Percentiles rank a stretch among this genome's conserved stretches.
phyloP scores from a whole-genome alignment of 1,284 basidiomycete species.

The Retiboletus flavoniger region DNA sequence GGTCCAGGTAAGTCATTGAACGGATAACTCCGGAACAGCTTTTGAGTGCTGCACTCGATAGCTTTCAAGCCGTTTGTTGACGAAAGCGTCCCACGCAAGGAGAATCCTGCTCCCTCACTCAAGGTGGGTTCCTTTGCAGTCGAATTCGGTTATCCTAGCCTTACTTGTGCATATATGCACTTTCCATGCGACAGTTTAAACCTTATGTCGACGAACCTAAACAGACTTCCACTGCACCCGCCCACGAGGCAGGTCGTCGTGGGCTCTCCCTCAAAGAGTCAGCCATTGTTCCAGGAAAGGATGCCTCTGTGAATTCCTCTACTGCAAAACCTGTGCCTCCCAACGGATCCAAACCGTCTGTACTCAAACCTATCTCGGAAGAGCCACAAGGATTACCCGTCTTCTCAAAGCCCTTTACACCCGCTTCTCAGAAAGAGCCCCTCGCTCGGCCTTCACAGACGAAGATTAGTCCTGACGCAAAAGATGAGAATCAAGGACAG shows the following conservation, averaged over 20 bases:
- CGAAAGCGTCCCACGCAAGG: constrained; percentile 50
- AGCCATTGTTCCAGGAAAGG: constrained; percentile 27
- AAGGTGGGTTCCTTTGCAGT: constrained; percentile 40
- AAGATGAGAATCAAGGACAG: constrained; percentile 19
- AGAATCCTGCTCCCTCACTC: constrained; percentile 46
- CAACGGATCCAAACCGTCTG: constrained; percentile 29
- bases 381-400: constrained; percentile 39
- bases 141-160: not conserved
- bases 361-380: constrained; percentile 32
- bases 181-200: constrained; percentile 41
- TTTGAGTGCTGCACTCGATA: constrained; percentile 19
- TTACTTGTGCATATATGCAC: constrained; percentile 9
- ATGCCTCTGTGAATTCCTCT: constrained; percentile 14
- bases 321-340: constrained; percentile 19
- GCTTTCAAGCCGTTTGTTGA: constrained; percentile 63
- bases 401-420: constrained; percentile 63
- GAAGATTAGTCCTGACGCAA: constrained; percentile 22
- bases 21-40: not conserved
- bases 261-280: constrained; percentile 41
- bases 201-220: constrained; percentile 47
- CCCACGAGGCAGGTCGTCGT: constrained; percentile 35
- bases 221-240: constrained; percentile 23
- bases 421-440: constrained; percentile 43
- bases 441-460: constrained; percentile 29
- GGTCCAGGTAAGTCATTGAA: constrained; percentile 38